Evolutionary conservation across 2,329 filamentous ascomycete species (phyloP).

Genomic region (Pseudogymnoascus sp.): DNA sequence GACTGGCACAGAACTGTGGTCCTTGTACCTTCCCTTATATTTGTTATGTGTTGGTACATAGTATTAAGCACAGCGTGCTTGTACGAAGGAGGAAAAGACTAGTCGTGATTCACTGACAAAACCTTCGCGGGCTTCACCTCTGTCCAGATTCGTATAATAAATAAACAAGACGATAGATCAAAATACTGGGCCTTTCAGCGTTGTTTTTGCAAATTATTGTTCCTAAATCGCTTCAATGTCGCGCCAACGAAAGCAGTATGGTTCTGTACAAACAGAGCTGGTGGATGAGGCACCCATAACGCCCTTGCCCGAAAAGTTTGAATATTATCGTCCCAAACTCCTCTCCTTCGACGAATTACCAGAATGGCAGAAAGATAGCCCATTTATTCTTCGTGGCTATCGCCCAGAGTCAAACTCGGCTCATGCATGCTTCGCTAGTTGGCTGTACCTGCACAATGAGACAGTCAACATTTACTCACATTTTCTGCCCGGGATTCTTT

Average conservation of each 20-base stretch:
- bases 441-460: slow-evolving; percentile 38
- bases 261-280: neutral
- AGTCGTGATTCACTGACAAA: neutral
- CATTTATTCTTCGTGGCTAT: slow-evolving; percentile 37
- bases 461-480: slow-evolving; percentile 39
- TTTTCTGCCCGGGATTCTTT: slow-evolving; percentile 36
- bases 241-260: neutral
- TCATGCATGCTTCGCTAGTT: slow-evolving; percentile 33
- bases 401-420: slow-evolving; percentile 35
- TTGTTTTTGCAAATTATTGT: neutral
- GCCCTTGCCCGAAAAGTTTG: neutral
- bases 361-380: slow-evolving; percentile 37
- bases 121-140: neutral
- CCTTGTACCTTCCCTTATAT: neutral
- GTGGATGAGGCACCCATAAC: neutral
- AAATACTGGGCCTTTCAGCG: neutral
- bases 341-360: slow-evolving; percentile 33
- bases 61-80: neutral
- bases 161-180: neutral
- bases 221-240: neutral
- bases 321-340: slow-evolving; percentile 18
- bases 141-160: neutral
- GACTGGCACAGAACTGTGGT: neutral
- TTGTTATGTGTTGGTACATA: neutral
- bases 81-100: neutral